These are phyloP conservation scores for Backusella westeae DNA, from an alignment of 192 early-diverging fungal genomes.

Conservation along the genomic window DNA sequence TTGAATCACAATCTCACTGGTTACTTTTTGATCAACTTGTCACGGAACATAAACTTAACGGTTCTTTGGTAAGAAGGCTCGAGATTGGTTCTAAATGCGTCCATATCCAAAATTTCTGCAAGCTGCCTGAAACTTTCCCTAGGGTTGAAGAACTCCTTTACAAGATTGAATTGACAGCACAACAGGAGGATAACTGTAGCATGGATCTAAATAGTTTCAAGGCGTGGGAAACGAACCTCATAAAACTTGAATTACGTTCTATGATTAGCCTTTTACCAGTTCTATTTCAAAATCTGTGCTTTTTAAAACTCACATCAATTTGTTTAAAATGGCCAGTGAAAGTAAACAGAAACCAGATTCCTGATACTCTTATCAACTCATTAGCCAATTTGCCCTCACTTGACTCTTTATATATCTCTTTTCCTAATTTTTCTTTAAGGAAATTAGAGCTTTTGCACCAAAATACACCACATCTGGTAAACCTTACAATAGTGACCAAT, in stretches of 20 bases:
- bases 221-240: background rate
- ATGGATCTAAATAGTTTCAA: background rate
- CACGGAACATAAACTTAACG: background rate
- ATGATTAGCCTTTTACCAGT: background rate
- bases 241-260: background rate
- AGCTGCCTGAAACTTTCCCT: background rate
- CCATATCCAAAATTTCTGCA: background rate
- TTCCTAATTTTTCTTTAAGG: background rate
- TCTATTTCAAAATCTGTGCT: background rate
- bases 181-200: background rate
- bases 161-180: background rate
- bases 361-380: background rate
- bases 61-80: background rate
- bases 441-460: background rate
- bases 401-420: background rate
- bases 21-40: background rate
- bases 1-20: background rate
- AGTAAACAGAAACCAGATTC: background rate
- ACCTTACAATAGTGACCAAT: background rate
- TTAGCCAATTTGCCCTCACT: background rate
- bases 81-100: background rate
- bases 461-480: background rate
- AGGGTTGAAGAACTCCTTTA: background rate
- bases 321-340: background rate
- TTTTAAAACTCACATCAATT: background rate